These are phyloP conservation scores for Psilocybe sp. DNA, from an alignment of 768 basidiomycete species.

Conservation along the genomic window DNA sequence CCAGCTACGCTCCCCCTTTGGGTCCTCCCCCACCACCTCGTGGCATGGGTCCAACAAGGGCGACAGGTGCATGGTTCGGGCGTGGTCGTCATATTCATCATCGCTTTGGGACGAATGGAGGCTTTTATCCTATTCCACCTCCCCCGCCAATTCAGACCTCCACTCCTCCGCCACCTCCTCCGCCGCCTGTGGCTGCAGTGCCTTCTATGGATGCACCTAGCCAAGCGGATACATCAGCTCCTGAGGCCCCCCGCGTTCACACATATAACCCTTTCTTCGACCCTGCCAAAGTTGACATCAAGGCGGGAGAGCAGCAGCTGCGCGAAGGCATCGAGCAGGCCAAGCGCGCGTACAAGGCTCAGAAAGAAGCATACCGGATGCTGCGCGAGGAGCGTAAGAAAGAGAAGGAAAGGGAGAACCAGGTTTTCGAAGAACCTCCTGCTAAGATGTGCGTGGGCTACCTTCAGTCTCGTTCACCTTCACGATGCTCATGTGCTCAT, in stretches of 20 bases:
- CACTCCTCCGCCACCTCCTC: neutral
- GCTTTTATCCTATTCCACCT: neutral
- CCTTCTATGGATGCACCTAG: neutral
- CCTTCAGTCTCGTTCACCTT: neutral
- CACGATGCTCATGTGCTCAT: neutral
- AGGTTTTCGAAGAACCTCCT: conserved; percentile 8
- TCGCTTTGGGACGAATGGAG: too few species aligned
- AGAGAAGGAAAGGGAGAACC: conserved; percentile 31
- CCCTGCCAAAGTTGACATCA: conserved; percentile 4
- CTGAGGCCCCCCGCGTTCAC: neutral
- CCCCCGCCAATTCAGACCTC: neutral
- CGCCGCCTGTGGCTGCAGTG: neutral
- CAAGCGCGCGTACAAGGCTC: conserved; percentile 62
- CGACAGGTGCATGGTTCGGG: too few species aligned
- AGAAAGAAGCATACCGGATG: conserved; percentile 67
- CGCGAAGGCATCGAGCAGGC: conserved; percentile 58
- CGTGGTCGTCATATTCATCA: too few species aligned
- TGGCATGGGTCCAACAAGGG: too few species aligned
- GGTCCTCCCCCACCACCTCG: too few species aligned
- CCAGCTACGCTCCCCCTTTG: too few species aligned
- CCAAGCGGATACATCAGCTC: neutral
- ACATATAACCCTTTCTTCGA: conserved; percentile 1
- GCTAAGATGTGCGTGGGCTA: neutral
- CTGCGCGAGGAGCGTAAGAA: conserved; percentile 50
- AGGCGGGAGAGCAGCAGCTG: conserved; percentile 33